Conservation (phyloP, 495 filamentous ascomycete genomes). For the Pseudomonodictys pantanalensis region DNA sequence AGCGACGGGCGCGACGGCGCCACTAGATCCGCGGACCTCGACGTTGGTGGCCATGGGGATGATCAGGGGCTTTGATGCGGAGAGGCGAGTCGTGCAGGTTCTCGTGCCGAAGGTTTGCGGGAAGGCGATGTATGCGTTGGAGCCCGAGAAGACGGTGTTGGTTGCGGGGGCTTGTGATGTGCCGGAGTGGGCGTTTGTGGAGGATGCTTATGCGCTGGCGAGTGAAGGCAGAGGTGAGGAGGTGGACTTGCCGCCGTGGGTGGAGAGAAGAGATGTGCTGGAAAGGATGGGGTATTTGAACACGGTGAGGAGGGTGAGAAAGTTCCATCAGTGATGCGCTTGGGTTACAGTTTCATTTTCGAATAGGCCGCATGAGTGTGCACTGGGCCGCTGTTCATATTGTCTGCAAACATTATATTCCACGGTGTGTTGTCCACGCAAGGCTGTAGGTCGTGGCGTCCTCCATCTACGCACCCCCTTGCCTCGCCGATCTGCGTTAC, state of each 20-base stretch:
- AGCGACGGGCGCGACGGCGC: background rate
- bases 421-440: no score
- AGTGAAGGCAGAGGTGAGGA: no score
- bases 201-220: conserved; percentile 27
- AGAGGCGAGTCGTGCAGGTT: conserved; percentile 6
- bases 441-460: no score
- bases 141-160: conserved; percentile 21
- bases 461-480: no score
- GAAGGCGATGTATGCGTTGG: conserved; percentile 1
- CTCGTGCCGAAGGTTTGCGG: conserved; percentile 20
- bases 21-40: conserved; percentile 14
- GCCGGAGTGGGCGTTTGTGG: conserved; percentile 30
- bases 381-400: no score
- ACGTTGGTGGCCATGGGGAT: conserved; percentile 21
- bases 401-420: no score
- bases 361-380: no score
- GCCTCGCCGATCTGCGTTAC: no score
- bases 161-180: conserved; percentile 24
- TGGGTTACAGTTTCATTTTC: no score
- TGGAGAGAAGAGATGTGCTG: conserved; percentile 4
- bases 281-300: conserved; percentile 22
- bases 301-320: conserved; percentile 13
- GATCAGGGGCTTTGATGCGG: conserved; percentile 20
- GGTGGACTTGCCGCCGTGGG: conserved; percentile 22
- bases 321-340: no score